Evolutionary conservation across 2,329 filamentous ascomycete genomes (phyloP).

Genomic region (Rhynchosporium graminicola): DNA sequence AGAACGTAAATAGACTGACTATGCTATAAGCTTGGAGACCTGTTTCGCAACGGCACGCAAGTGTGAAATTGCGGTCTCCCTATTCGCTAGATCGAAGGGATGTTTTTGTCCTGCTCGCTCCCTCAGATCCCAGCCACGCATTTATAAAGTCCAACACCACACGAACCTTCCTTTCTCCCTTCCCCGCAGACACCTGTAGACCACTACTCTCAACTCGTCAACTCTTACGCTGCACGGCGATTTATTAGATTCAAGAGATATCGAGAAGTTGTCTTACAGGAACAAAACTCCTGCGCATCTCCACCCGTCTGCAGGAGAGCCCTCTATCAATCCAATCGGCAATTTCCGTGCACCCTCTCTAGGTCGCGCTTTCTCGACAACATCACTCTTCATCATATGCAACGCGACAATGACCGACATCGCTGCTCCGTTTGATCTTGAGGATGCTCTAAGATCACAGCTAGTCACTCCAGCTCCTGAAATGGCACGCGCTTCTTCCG

Average conservation of each 20-base stretch:
- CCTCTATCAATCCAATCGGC: conserved; percentile 8
- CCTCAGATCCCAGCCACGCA: conserved; percentile 15
- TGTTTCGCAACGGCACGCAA: conserved; percentile 13
- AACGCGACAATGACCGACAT: conserved; percentile 22
- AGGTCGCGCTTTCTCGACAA: conserved; percentile 15
- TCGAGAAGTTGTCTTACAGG: background rate
- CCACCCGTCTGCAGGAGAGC: conserved; percentile 1
- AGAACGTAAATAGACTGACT: background rate
- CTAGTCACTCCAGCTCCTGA: conserved; percentile 21
- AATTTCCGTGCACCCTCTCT: conserved; percentile 12
- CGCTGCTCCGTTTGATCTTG: conserved; percentile 32
- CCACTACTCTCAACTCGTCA: background rate
- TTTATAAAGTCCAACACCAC: conserved; percentile 11
- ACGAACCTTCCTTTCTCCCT: conserved; percentile 10
- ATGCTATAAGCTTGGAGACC: background rate
- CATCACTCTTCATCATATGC: conserved; percentile 15
- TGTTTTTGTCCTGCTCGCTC: conserved; percentile 12
- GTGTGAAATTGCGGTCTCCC: conserved; percentile 19
- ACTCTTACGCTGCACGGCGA: conserved; percentile 3
- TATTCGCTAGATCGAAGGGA: conserved; percentile 16
- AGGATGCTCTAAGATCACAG: conserved; percentile 29
- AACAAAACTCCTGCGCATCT: background rate
- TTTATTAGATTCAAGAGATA: background rate
- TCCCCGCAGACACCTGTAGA: conserved; percentile 14
- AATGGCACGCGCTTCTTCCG: conserved; percentile 34